Percentiles rank a stretch among this genome's conserved stretches.
Conservation (phyloP, 2,329 filamentous ascomycete genomes). For the Paraphaeosphaeria sporulosa region DNA sequence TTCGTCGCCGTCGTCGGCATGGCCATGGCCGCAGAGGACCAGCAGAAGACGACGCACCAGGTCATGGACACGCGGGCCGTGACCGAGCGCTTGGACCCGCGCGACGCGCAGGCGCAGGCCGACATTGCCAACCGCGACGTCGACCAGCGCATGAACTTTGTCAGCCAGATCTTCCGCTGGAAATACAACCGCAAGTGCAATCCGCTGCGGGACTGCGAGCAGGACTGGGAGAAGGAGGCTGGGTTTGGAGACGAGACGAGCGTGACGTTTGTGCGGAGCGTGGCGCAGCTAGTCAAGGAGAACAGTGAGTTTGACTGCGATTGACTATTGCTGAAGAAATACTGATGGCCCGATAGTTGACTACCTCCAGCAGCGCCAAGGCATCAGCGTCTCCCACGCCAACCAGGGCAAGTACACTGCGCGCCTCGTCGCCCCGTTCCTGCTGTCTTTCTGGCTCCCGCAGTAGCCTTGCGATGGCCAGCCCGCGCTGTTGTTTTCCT, state of each 20-base stretch:
- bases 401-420: conserved; percentile 53
- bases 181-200: conserved; percentile 57
- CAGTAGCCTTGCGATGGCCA: conserved; percentile 16
- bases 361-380: conserved; percentile 48
- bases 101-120: conserved; percentile 44
- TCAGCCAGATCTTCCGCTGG: conserved; percentile 56
- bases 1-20: conserved; percentile 58
- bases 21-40: conserved; percentile 57
- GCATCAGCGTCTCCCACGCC: conserved; percentile 47
- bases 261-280: conserved; percentile 47
- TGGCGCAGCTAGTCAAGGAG: conserved; percentile 50
- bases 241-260: conserved; percentile 45
- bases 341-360: too few relatives aligned
- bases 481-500: not conserved
- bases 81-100: conserved; percentile 37
- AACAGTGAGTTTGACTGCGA: conserved; percentile 51
- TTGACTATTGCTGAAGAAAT: too few relatives aligned
- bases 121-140: conserved; percentile 53
- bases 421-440: conserved; percentile 53
- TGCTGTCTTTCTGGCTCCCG: conserved; percentile 48
- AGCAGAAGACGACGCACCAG: conserved; percentile 56
- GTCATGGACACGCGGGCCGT: conserved; percentile 50
- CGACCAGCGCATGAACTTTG: conserved; percentile 54
- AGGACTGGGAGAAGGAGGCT: conserved; percentile 48
- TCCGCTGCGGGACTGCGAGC: conserved; percentile 47